Evolutionary conservation across 2,329 filamentous ascomycete genomes (phyloP), one percentile per base, ranked within the genome.

Genomic region (Fusarium agapanthi): DNA sequence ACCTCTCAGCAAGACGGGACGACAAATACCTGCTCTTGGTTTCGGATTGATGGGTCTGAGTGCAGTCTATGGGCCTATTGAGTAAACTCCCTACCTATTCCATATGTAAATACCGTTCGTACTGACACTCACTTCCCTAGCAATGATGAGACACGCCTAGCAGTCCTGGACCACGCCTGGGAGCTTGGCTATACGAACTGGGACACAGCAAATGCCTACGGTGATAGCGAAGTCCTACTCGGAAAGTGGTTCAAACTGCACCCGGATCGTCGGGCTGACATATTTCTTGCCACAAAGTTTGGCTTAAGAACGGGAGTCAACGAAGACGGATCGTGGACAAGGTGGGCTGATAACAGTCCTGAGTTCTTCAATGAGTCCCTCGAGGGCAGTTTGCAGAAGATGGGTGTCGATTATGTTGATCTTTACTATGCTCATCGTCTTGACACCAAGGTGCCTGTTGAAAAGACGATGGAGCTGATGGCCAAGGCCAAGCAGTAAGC

Each of bases 21-120:
- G 26, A 1, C 50, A 40, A 14, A 38, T 54, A 6, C 24, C 50
- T n/a, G 24, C 24, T 54, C 34, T 54, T 0, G 50, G 50, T 0
- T 54, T 54, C 4, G 50, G 50, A 11, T 40, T 54, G 34, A 54
- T 54, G 50, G 50, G 50, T 4, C 14, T 54, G 11, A 54, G 50
- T 40, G 26, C 15, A 15, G 34, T 28, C 34, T 54, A 54, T 18
- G 50, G 50, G 0, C 50, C 50, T 0, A 18, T 54, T 14, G 50
- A 40, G 50, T 54, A 54, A 0, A 0, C 7, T n/a, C 14, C 34
- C 34, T 18, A 5, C 32, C 32, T 22, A 3, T 34, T 3, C 0
- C 14, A n/a, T 37, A 2, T 5, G 5, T 3, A 4, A 22, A 14
- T 18, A 28, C 0, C 11, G 0, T 7, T 2, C 11, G 4, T 40